Conservation (phyloP, 495 filamentous ascomycete genomes). For the Tuber microsphaerosporum region DNA sequence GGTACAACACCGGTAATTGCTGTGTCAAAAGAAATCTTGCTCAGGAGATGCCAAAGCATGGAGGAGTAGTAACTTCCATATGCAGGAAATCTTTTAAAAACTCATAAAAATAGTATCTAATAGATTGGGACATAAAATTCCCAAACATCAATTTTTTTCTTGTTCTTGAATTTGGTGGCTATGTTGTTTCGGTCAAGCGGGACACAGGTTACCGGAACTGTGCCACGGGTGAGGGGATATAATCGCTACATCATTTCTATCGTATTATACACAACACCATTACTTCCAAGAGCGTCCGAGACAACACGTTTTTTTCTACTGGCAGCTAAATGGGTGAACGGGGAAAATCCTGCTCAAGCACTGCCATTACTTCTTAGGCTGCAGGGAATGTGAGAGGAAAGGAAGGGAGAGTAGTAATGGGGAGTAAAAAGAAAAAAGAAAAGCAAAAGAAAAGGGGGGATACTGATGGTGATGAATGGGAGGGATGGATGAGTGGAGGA, state of each 20-base stretch:
- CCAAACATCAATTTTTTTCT: no score
- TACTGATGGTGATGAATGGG: neutral
- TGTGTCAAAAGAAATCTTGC: no score
- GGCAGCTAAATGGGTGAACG: neutral
- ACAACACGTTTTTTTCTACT: neutral
- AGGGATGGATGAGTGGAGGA: neutral
- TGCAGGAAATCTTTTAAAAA: no score
- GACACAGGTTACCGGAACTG: no score
- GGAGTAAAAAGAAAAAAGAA: neutral
- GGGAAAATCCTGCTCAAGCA: neutral
- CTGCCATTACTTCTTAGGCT: neutral
- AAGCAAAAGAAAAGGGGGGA: neutral
- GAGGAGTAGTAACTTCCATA: no score
- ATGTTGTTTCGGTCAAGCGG: no score
- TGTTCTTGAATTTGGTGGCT: no score
- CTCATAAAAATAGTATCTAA: no score
- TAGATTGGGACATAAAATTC: no score
- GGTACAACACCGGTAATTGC: no score
- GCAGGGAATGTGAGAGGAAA: slow-evolving; percentile 1
- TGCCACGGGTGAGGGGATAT: neutral
- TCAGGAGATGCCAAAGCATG: no score
- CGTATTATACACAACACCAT: neutral
- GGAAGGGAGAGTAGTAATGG: neutral
- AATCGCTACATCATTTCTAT: neutral
- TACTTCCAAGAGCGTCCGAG: neutral